phyloP scores from a whole-genome alignment of 352 stramenopile species.

The Phytophthora crassamura region DNA sequence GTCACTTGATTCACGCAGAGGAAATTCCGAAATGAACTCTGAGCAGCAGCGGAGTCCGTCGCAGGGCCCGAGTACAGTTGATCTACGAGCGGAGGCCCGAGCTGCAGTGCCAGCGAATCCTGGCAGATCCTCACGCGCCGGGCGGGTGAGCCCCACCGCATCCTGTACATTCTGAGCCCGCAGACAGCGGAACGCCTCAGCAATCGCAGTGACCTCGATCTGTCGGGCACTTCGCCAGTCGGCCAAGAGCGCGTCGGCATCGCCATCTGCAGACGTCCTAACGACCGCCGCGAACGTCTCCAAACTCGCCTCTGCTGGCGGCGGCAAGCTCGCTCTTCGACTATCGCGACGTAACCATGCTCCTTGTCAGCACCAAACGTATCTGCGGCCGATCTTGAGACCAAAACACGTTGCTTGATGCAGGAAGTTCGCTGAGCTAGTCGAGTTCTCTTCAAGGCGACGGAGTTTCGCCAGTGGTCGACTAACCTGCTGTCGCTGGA shows the following conservation, averaged over 20 bases:
- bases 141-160: slow-evolving; percentile 1
- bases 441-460: too few species aligned
- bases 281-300: slow-evolving; percentile 1
- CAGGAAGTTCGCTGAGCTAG: background rate
- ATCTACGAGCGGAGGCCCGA: too few species aligned
- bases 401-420: background rate
- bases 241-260: slow-evolving; percentile 16
- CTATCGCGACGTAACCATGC: slow-evolving; percentile 5
- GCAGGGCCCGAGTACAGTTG: too few species aligned
- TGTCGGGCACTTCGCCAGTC: slow-evolving; percentile 9
- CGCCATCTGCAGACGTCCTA: slow-evolving; percentile 11
- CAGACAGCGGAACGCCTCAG: slow-evolving; percentile 28
- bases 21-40: slow-evolving; percentile 31
- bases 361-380: background rate
- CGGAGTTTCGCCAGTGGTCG: too few species aligned
- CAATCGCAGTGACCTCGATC: slow-evolving; percentile 5
- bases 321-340: slow-evolving; percentile 5
- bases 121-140: slow-evolving; percentile 15
- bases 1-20: slow-evolving; percentile 12
- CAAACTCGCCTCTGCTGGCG: background rate
- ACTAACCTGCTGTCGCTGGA: slow-evolving; percentile 20
- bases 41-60: slow-evolving; percentile 1
- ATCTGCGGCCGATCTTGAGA: background rate
- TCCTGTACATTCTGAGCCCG: too few species aligned
- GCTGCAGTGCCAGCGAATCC: background rate